Percentiles rank a stretch among this genome's conserved stretches.
phyloP scores from a whole-genome alignment of 148 eudicot species.

The Fagopyrum tataricum region DNA sequence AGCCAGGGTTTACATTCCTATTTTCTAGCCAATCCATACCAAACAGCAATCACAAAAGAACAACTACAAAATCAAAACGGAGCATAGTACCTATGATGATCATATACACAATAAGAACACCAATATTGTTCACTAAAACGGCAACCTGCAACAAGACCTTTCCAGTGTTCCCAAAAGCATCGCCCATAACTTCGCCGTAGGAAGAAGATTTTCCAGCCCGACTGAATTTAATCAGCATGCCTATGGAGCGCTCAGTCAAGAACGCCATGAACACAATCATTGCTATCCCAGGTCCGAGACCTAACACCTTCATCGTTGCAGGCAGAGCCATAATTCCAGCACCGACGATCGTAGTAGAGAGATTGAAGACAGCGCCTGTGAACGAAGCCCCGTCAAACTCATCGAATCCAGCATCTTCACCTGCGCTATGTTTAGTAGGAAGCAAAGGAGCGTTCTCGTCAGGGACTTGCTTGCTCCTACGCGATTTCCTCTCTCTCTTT shows the following conservation, averaged over 20 bases:
- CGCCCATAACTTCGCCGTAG: constrained; percentile 56
- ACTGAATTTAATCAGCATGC: constrained; percentile 48
- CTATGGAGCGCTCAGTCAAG: constrained; percentile 48
- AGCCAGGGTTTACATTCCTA: neutral
- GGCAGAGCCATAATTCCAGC: constrained; percentile 86
- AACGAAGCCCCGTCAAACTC: constrained; percentile 68
- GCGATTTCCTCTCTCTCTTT: constrained; percentile 22
- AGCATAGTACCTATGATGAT: constrained; percentile 54
- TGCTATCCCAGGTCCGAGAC: constrained; percentile 44
- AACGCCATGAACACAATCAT: constrained; percentile 49
- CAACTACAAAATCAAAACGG: constrained; percentile 8
- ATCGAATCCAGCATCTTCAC: constrained; percentile 21
- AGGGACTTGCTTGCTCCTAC: constrained; percentile 23
- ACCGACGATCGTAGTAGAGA: constrained; percentile 72
- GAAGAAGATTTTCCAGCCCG: constrained; percentile 37
- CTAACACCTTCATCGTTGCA: constrained; percentile 68
- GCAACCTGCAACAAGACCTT: constrained; percentile 38
- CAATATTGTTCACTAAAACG: constrained; percentile 52
- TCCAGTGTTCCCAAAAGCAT: constrained; percentile 50
- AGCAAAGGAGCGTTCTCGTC: constrained; percentile 39
- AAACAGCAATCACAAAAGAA: neutral
- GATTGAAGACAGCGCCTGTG: constrained; percentile 57
- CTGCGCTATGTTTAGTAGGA: constrained; percentile 32
- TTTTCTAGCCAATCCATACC: neutral
- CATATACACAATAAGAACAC: constrained; percentile 65